Base-by-base conservation (phyloP, 441 rosid species). In the Manihot esculenta region DNA sequence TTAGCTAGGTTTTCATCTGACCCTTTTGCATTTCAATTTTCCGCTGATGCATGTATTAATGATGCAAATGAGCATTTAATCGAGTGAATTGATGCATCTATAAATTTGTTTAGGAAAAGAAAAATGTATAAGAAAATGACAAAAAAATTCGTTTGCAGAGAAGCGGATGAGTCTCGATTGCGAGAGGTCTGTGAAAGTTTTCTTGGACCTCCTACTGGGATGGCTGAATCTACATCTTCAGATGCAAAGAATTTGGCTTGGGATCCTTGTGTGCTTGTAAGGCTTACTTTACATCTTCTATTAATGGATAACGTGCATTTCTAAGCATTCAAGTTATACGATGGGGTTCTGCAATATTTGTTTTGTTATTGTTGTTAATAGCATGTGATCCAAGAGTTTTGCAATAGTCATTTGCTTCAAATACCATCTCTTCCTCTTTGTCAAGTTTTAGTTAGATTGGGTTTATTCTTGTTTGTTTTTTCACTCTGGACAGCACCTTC, bases 151-250 rank as follows among this genome's bases (percentile, higher is more conserved):
- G 71, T 63, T 63, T 81, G 74, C 89, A 94, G 99, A 82, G 99
- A 94, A 85, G 89, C 96, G 42, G 99, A 92, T 33, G 98, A 95
- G 73, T 89, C 96, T 26, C 91, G 97, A 62, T 80, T 95, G 72
- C 88, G 98, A 59, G 99, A 95, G 86, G 87, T 91, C 26, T 92
- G 93, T 60, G 98, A 95, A 84, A 87, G 88, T 83, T 95, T 93
- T 85, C 92, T 92, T 63, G 98, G 99, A 72, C 99, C 98, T 64
- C 99, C 99, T 14, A 86, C 90, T 76, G 96, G 98, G 64, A 90
- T 91, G 93, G 84, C 71, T 49, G 89, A 84, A 79, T 81, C 87
- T 44, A 45, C 83, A 68, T 62, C 84, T 70, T 78, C 84, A 35
- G 90, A 89, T 75, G 23, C 82, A 50, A 74, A 71, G 66, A 81